Evolutionary conservation across 225 moss, liverwort and hornwort species (phyloP), one percentile per base, ranked within the genome.

Genomic region (Antitrichia curtipendula): DNA sequence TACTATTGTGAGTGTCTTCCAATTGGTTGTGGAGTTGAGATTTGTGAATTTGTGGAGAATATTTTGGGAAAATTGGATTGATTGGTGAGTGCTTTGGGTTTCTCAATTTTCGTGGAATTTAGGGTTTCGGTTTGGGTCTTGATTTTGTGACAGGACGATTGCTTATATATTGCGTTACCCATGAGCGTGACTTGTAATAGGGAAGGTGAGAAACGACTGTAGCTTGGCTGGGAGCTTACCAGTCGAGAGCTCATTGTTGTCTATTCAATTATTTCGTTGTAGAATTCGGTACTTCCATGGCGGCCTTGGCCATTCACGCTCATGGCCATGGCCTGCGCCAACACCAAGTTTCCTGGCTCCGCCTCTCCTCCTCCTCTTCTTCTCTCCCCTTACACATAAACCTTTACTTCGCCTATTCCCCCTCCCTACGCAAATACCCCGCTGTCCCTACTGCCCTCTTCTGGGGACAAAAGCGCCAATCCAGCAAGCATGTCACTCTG

Each of bases 1-100:
- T 99, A 99, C 82, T 99, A 96, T 88, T 99, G 99, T 99, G 82
- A 95, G 97, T 84, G 66, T 74, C 77, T 79, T 63, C 38, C 68
- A 53, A 65, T 76, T 74, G 49, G 2, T 86, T 84, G 60, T 43
- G 66, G 60, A 23, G 49, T 57, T 78, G 62, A 31, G 65, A 50
- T 53, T 75, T 34, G 5, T 20, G 75, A 57, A 54, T 81, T 84
- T 31, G 8, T 20, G 85, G 75, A 70, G 75, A 25, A 2, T 84
- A 53, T 58, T 79, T 81, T 47, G 74, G 69, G 47, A 50, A n/a
- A 81, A 80, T 89, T 71, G 32, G 57, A 83, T 63, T 17, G 50
- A 75, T 52, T 64, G 75, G 27, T 38, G 52, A 53, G 47, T 32
- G 68, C n/a, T 60, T 58, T 24, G 64, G 79, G 65, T 31, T 85